A percentile compares a stretch with the other conserved stretches of the same genome.
Evolutionary conservation across 1,284 basidiomycete genomes (phyloP).

Genomic region (Volvariella volvacea): DNA sequence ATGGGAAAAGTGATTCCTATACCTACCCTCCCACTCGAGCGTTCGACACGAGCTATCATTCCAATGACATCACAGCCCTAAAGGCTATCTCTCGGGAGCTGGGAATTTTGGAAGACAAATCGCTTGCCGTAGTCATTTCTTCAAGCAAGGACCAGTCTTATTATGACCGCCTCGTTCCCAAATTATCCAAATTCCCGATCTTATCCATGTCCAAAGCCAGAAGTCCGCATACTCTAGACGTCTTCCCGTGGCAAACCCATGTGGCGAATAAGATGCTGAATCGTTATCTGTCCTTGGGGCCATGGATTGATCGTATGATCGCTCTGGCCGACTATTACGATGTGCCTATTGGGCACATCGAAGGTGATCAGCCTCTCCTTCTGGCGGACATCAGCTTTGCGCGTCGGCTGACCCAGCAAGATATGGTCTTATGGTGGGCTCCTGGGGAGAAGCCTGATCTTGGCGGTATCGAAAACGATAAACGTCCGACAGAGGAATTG

Average conservation of each 20-base stretch:
- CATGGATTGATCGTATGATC: slow-evolving; percentile 79
- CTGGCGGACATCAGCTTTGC: slow-evolving; percentile 92
- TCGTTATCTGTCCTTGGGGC: slow-evolving; percentile 75
- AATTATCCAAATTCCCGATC: slow-evolving; percentile 82
- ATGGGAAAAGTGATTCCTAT: slow-evolving; percentile 43
- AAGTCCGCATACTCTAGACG: slow-evolving; percentile 66
- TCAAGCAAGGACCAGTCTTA: slow-evolving; percentile 83
- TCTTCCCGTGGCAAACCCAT: slow-evolving; percentile 73
- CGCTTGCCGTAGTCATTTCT: slow-evolving; percentile 76
- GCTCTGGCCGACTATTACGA: slow-evolving; percentile 89
- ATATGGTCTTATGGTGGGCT: slow-evolving; percentile 98
- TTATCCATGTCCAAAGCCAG: slow-evolving; percentile 80
- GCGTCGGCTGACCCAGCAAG: slow-evolving; percentile 78
- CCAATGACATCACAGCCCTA: slow-evolving; percentile 73
- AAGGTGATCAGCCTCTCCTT: slow-evolving; percentile 83
- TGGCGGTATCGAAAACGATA: slow-evolving; percentile 89
- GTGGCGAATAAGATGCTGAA: slow-evolving; percentile 76
- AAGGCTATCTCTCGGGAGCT: slow-evolving; percentile 90
- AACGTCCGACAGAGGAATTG: slow-evolving; percentile 72
- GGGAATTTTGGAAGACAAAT: slow-evolving; percentile 62
- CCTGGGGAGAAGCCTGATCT: slow-evolving; percentile 85
- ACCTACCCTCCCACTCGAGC: slow-evolving; percentile 69
- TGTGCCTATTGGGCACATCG: slow-evolving; percentile 88
- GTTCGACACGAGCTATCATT: slow-evolving; percentile 76
- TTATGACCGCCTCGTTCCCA: slow-evolving; percentile 73